Base-by-base conservation (phyloP, 768 basidiomycete species). In the Collybia nuda region DNA sequence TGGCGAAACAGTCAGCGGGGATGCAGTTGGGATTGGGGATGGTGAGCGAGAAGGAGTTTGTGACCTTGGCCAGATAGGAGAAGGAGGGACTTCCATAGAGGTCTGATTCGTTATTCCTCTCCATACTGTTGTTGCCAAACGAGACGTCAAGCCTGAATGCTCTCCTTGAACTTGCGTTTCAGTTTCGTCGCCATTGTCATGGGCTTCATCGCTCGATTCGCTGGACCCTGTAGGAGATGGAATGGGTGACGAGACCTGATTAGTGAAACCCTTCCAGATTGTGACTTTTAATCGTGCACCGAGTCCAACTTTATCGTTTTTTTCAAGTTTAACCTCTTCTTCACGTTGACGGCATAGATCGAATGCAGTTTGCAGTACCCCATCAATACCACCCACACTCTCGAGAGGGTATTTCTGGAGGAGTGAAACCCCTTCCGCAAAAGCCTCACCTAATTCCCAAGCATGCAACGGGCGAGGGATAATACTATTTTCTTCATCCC, bases 41-140 rank as follows among this genome's bases (percentile, higher is more conserved):
- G 57, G 53, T 49, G 67, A 61, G 55, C 58, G 23, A 51, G 60
- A 22, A 15, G 46, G 24, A 2, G 53, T 45, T 8, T 75, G 68
- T 14, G 68, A 66, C 5, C 60, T 49, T 11, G 75, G 67, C n/a
- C 67, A 65, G 6, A 62, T 39, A 3, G 75, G 68, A 37, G 75
- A 67, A n/a, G 71, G 65, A 15, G 84, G 77, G 8, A 70, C 68
- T n/a, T 86, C 86, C 86, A 86, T 86, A 2, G 85, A 80, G 51
- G 77, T 78, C 62, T 85, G 84, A 57, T 88, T 90, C 2, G 86
- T 88, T 56, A 90, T 82, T 3, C 88, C 88, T 61, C 78, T 76
- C 88, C 87, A 90, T 18, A 89, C 77, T n/a, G 79, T 81, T 50
- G 69, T 80, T 7, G 85, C 80, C 12, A 88, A 61, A 28, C 79